Percentiles rank a stretch among this genome's conserved stretches.
These are phyloP conservation scores for Xylona heveae DNA, from an alignment of 495 filamentous ascomycete species.

Conservation along the genomic window DNA sequence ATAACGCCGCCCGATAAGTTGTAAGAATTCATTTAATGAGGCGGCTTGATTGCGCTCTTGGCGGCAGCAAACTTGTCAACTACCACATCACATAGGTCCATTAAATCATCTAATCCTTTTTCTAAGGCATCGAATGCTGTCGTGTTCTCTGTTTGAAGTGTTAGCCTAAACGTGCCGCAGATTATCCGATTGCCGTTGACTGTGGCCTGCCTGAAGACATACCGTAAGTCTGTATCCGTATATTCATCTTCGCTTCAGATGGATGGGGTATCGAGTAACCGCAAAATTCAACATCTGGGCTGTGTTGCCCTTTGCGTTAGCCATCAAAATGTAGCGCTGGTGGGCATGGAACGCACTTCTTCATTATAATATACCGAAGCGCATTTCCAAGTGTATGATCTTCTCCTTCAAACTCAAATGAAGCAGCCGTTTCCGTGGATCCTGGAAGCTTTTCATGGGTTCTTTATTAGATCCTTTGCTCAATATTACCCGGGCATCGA, in stretches of 20 bases:
- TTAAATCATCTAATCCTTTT: constrained; percentile 72
- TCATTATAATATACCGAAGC: constrained; percentile 89
- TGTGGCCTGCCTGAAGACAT: constrained; percentile 12
- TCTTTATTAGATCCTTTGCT: no score
- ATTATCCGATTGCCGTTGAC: background rate
- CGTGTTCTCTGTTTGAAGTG: constrained; percentile 38
- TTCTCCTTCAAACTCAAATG: constrained; percentile 78
- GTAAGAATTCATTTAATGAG: constrained; percentile 5
- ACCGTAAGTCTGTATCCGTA: constrained; percentile 94
- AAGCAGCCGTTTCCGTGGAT: constrained; percentile 26
- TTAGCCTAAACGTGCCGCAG: background rate
- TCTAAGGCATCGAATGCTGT: constrained; percentile 67
- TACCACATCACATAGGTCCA: constrained; percentile 82
- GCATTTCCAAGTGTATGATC: constrained; percentile 94
- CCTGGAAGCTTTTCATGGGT: constrained; percentile 20
- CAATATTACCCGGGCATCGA: no score
- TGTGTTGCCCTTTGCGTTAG: constrained; percentile 14
- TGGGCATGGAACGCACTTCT: constrained; percentile 44
- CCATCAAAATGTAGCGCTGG: background rate
- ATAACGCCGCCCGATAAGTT: constrained; percentile 16
- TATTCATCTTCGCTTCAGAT: constrained; percentile 86
- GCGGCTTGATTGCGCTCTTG: constrained; percentile 37
- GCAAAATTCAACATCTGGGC: constrained; percentile 90
- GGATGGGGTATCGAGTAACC: constrained; percentile 97
- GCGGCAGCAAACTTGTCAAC: constrained; percentile 57